Percentiles rank a stretch among this genome's conserved stretches.
Evolutionary conservation across 768 basidiomycete genomes (phyloP).

Genomic region (Hypsizygus marmoreus): DNA sequence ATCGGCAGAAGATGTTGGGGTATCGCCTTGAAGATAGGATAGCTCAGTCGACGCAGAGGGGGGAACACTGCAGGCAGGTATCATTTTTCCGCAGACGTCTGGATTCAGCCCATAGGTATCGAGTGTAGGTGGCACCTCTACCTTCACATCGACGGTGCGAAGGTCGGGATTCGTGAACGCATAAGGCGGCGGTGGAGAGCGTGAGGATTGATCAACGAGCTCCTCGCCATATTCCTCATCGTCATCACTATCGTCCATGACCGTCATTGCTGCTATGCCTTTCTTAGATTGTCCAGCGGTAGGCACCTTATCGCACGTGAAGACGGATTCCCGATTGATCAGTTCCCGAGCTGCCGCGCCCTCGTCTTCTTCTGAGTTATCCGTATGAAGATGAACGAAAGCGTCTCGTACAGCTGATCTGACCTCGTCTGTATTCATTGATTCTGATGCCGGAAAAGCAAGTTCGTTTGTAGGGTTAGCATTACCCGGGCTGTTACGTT

Average conservation of each 20-base stretch:
- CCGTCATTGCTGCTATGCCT: too few relatives aligned
- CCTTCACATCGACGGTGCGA: not conserved
- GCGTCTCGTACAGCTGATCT: constrained; percentile 19
- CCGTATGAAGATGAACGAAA: constrained; percentile 7
- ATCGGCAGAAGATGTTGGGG: constrained; percentile 9
- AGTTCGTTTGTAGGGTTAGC: not conserved
- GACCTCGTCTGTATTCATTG: too few relatives aligned
- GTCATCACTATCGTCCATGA: constrained; percentile 1
- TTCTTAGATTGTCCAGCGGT: not conserved
- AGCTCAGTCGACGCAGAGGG: constrained; percentile 9
- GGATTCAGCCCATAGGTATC: too few relatives aligned
- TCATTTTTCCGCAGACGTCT: not conserved
- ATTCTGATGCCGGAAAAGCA: constrained; percentile 8
- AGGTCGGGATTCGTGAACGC: constrained; percentile 4
- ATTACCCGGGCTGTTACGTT: constrained; percentile 6
- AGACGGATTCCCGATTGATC: constrained; percentile 20
- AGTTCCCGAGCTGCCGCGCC: constrained; percentile 15
- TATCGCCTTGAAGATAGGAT: constrained; percentile 8
- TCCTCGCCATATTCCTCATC: constrained; percentile 15
- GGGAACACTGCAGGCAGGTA: constrained; percentile 1
- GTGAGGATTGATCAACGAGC: not conserved
- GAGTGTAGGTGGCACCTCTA: not conserved
- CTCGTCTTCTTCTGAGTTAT: constrained; percentile 7
- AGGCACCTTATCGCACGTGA: constrained; percentile 13
- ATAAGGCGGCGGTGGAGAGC: constrained; percentile 19